These are phyloP conservation scores for Helenozyma rhizophorensis DNA, from an alignment of 805 yeast genomes.

Conservation along the genomic window DNA sequence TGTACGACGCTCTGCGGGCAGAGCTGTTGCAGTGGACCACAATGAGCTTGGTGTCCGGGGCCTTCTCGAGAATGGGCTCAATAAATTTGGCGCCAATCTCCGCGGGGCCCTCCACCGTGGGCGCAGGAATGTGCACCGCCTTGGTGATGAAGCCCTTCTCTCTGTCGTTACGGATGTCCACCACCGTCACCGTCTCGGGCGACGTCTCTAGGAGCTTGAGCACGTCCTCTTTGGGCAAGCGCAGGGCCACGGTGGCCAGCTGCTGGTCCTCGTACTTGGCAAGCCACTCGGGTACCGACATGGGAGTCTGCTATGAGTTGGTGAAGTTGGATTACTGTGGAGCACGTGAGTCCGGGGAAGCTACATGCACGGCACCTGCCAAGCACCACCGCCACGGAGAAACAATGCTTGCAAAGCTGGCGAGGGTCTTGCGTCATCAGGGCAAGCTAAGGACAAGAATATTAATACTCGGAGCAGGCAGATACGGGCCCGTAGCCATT, in stretches of 20 bases:
- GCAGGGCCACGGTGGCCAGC: slow-evolving; percentile 8
- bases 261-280: slow-evolving; percentile 6
- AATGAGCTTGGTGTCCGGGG: slow-evolving; percentile 12
- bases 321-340: background rate
- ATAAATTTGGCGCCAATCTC: slow-evolving; percentile 12
- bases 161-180: slow-evolving; percentile 19
- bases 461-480: too few relatives aligned
- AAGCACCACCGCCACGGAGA: too few relatives aligned
- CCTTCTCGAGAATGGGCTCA: slow-evolving; percentile 8
- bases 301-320: background rate
- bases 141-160: slow-evolving; percentile 11
- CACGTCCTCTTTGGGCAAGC: slow-evolving; percentile 13
- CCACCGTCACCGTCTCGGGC: slow-evolving; percentile 11
- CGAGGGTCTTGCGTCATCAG: too few relatives aligned
- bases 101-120: slow-evolving; percentile 13
- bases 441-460: too few relatives aligned
- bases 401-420: too few relatives aligned
- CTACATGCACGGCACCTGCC: too few relatives aligned
- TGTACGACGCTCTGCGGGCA: slow-evolving; percentile 15
- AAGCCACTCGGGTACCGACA: slow-evolving; percentile 14
- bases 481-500: too few relatives aligned
- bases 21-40: slow-evolving; percentile 21
- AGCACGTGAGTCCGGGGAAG: too few relatives aligned
- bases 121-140: slow-evolving; percentile 20
- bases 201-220: slow-evolving; percentile 8